These are phyloP conservation scores for Fusarium setosum DNA, from an alignment of 2,329 filamentous ascomycete species.

Conservation along the genomic window DNA sequence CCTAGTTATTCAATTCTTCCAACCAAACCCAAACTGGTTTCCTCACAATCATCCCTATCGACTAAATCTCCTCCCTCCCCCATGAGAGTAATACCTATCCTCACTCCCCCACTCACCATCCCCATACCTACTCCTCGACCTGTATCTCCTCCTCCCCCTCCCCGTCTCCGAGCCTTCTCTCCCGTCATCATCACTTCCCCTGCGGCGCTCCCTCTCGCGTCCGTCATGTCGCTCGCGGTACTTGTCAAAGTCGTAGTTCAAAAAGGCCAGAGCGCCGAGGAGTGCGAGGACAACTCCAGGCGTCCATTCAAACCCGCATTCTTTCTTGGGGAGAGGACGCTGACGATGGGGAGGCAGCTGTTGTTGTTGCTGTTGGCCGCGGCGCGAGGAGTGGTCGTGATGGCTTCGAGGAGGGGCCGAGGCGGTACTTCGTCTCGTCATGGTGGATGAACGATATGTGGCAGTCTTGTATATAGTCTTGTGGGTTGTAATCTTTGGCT, in stretches of 20 bases:
- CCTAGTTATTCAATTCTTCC: too few species aligned
- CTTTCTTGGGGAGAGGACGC: slow-evolving; percentile 48
- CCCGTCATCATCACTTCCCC: neutral
- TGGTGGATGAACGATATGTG: neutral
- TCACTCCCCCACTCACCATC: neutral
- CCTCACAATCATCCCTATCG: neutral
- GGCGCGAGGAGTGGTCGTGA: slow-evolving; percentile 1
- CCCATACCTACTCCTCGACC: slow-evolving; percentile 14
- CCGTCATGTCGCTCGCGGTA: slow-evolving; percentile 20
- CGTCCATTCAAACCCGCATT: slow-evolving; percentile 53
- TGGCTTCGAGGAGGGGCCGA: slow-evolving; percentile 26
- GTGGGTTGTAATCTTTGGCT: too few species aligned
- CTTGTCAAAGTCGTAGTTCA: slow-evolving; percentile 51
- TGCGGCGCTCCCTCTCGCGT: slow-evolving; percentile 3
- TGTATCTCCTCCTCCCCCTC: slow-evolving; percentile 24
- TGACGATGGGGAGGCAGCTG: slow-evolving; percentile 1
- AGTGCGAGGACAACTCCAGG: slow-evolving; percentile 53
- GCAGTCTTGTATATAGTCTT: neutral
- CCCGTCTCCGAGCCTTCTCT: slow-evolving; percentile 15
- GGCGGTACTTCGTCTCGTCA: slow-evolving; percentile 31
- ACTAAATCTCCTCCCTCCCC: slow-evolving; percentile 20
- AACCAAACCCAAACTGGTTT: too few species aligned
- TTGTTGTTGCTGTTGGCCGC: slow-evolving; percentile 10
- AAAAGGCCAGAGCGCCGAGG: slow-evolving; percentile 49
- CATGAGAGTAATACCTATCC: slow-evolving; percentile 23